Evolutionary conservation across 2,329 filamentous ascomycete genomes (phyloP), one percentile per base, ranked within the genome.

Genomic region (Epichloe scottii): DNA sequence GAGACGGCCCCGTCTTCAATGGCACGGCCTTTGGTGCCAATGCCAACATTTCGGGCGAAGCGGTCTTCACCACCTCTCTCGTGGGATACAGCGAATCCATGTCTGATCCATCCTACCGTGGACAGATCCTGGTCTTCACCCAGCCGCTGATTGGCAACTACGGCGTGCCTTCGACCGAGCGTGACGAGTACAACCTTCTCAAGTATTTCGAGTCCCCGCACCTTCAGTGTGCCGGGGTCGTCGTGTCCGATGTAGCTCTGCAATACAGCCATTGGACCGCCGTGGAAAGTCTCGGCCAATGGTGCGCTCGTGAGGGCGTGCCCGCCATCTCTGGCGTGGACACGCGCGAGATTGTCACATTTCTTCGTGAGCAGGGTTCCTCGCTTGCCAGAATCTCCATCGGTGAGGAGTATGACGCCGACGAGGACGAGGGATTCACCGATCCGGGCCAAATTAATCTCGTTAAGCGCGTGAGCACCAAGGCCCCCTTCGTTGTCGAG

Each of bases 181-280:
- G 89, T 57, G 93, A 98, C 69, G 75, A 90, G 69, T 87, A 82
- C 69, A 93, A 93, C 61, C 81, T 98, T 53, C 78, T 97, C 67
- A 93, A 93, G 74, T 95, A 97, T 77, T 98, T 98, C 63, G 93
- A 98, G 73, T 96, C 89, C 30, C 93, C 93, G 49, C 89, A 97
- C 71, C 90, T 98, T 58, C 93, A 98, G 75, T 94, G 91, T 54
- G 87, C 87, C 55, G 93, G 90, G 69, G 86, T 98, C 48, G 91
- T 98, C 45, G 93, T 98, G 50, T 89, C 91, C 61, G 93, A 98
- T 66, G 89, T 91, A 56, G 91, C 93, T 43, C 77, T 88, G 67
- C 81, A 90, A 67, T 96, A 97, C 78, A 95, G 89, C 70, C 93
- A 98, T 68, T 98, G 93, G 93, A 97, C 93, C 55, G 93, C 93